Base-by-base conservation (phyloP, 805 yeast genomes). In the Candida tammaniensis region DNA sequence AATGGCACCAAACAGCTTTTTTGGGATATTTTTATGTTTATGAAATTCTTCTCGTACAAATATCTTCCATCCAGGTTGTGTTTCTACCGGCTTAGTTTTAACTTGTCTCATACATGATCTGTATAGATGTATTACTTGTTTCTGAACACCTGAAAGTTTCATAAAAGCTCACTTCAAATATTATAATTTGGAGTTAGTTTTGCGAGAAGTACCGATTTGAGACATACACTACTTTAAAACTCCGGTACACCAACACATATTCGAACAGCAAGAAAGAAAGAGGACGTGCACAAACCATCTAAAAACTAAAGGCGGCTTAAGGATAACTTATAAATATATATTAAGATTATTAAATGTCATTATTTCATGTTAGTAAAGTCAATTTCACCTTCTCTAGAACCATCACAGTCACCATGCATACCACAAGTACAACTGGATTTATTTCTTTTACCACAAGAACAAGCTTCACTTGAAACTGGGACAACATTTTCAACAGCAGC, bases 1-100 rank as follows among this genome's bases (percentile, higher is more conserved):
- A 27, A 89, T 78, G 1, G 95, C 83, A 27, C 82, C 70, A 55
- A 89, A 89, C 45, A 86, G 95, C 47, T 85, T 82, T 55, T 83
- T 80, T 23, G 83, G 77, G 8, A 89, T 59, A 19, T 55, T 47
- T 31, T 67, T 61, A 53, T 79, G 67, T 46, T 78, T 77, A 11
- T 51, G 61, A 55, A 89, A 91, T 52, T 86, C 91, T n/a, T 46
- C 46, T 33, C 80, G 71, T 3, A 77, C 57, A 49, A 67, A 83
- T 2, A 13, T 21, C 15, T 53, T 51, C 73, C 73, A 67, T 38
- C 64, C 67, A 2, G 35, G 47, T 26, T 67, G 73, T 33, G 64
- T 72, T n/a, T 65, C 68, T 3, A 21, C 43, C 1, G 81, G 80
- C 47, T 78, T 78, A 15, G 61, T 58, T 35, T 62, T 50, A 3